Evolutionary conservation across 495 filamentous ascomycete genomes (phyloP).

Genomic region (Cercophora scortea): DNA sequence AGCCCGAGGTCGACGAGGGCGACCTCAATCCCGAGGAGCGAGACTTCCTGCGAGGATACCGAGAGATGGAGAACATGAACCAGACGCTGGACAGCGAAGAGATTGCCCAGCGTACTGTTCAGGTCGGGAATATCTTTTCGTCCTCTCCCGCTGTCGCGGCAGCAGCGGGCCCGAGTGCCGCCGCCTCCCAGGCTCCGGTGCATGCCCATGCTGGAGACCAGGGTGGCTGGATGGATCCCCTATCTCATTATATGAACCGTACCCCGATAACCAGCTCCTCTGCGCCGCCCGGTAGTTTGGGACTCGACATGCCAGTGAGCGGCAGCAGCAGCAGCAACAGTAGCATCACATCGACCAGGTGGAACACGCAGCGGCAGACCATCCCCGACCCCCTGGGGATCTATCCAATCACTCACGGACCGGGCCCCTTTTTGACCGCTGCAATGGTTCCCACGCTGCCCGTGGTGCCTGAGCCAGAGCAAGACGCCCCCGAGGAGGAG

Average conservation of each 20-base stretch:
- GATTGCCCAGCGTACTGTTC: conserved; percentile 1
- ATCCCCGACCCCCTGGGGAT: no score
- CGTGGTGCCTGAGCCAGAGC: no score
- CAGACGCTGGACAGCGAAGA: not conserved
- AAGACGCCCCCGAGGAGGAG: not conserved
- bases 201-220: no score
- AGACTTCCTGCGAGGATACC: conserved; percentile 4
- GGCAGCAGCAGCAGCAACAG: not conserved
- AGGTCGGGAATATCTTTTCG: conserved; percentile 6
- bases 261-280: no score
- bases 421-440: no score
- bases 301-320: not conserved
- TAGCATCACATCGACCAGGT: not conserved
- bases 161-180: no score
- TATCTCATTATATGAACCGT: conserved; percentile 3
- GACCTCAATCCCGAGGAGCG: conserved; percentile 8
- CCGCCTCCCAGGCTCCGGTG: no score
- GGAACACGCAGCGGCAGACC: not conserved
- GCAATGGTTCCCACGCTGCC: no score
- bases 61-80: conserved; percentile 4
- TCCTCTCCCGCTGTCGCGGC: not conserved
- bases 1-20: conserved; percentile 5
- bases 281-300: not conserved
- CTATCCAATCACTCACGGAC: no score
- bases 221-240: not conserved